Percentiles rank a stretch among this genome's conserved stretches.
Conservation (phyloP, 352 stramenopile genomes). For the Labyrinthula sp. region DNA sequence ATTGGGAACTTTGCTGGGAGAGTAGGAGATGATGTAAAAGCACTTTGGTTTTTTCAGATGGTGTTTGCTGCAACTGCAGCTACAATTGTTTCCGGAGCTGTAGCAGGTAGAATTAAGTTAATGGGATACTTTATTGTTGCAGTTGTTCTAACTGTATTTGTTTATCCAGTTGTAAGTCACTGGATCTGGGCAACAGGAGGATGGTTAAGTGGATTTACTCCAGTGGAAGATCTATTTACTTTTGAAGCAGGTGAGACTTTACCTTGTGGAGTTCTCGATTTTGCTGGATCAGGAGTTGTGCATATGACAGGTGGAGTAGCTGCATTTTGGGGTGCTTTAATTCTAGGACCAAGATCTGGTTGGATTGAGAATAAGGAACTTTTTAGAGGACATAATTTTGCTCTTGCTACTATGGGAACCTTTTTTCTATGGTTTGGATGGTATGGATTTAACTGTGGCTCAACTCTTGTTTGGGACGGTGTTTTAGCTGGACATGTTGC, state of each 20-base stretch:
- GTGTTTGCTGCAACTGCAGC: constrained; percentile 25
- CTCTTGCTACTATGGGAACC: constrained; percentile 33
- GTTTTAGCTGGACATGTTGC: constrained; percentile 39
- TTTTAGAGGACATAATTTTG: constrained; percentile 29
- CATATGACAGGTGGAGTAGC: constrained; percentile 45
- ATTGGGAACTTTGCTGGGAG: constrained; percentile 20
- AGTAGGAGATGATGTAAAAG: not conserved
- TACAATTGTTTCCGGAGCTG: constrained; percentile 28
- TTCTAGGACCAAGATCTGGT: constrained; percentile 42
- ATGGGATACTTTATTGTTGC: constrained; percentile 15
- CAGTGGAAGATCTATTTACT: not conserved
- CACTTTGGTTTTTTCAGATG: constrained; percentile 28
- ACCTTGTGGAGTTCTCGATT: constrained; percentile 34
- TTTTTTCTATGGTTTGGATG: constrained; percentile 41
- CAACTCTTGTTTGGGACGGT: constrained; percentile 40
- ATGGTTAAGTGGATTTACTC: constrained; percentile 20
- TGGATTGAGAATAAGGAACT: constrained; percentile 31
- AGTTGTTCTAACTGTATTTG: constrained; percentile 19
- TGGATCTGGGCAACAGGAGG: constrained; percentile 29
- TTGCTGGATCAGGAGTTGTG: constrained; percentile 44
- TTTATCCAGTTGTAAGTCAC: constrained; percentile 31
- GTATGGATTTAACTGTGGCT: constrained; percentile 61
- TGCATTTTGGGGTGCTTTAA: constrained; percentile 41
- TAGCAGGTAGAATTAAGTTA: constrained; percentile 26
- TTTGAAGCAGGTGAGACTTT: constrained; percentile 6